Conservation (phyloP, 208 protist species). For the Wallacemonas sp. region DNA sequence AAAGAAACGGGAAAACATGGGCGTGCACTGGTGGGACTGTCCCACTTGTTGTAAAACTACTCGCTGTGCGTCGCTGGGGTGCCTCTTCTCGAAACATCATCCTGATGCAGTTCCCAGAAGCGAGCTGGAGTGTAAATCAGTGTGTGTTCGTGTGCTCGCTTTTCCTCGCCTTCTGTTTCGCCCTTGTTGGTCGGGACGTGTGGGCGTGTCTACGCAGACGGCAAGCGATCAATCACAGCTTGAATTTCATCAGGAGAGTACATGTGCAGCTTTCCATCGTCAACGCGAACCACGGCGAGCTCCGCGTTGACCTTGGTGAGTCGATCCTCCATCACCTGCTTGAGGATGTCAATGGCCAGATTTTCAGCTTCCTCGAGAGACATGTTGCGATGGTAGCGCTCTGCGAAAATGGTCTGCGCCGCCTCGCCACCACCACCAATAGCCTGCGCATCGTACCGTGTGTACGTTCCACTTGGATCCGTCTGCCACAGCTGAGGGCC, state of each 20-base stretch:
- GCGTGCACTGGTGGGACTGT: too few species aligned
- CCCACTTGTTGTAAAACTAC: too few species aligned
- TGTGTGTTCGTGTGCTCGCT: too few species aligned
- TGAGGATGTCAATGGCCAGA: constrained; percentile 96
- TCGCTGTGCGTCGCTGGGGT: too few species aligned
- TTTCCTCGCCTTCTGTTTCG: too few species aligned
- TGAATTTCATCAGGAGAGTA: constrained; percentile 90
- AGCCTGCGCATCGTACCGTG: constrained; percentile 97
- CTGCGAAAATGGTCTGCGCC: constrained; percentile 97
- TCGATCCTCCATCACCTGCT: constrained; percentile 99
- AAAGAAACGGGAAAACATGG: too few species aligned
- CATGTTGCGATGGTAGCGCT: constrained; percentile 97
- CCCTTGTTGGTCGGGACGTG: neutral
- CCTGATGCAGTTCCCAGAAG: too few species aligned
- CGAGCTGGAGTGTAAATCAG: too few species aligned
- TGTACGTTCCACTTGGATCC: constrained; percentile 98
- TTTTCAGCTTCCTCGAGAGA: constrained; percentile 96
- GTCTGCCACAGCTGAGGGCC: constrained; percentile 97
- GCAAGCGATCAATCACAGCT: constrained; percentile 82
- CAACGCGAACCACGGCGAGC: constrained; percentile 88
- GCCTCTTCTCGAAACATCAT: too few species aligned
- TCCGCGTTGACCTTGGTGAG: constrained; percentile 97
- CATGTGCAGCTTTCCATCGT: constrained; percentile 86
- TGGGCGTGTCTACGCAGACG: neutral
- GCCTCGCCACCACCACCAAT: constrained; percentile 98